Percentiles rank a stretch among this genome's conserved stretches.
phyloP scores from a whole-genome alignment of 2,329 filamentous ascomycete species.

The Xylaria arbuscula region DNA sequence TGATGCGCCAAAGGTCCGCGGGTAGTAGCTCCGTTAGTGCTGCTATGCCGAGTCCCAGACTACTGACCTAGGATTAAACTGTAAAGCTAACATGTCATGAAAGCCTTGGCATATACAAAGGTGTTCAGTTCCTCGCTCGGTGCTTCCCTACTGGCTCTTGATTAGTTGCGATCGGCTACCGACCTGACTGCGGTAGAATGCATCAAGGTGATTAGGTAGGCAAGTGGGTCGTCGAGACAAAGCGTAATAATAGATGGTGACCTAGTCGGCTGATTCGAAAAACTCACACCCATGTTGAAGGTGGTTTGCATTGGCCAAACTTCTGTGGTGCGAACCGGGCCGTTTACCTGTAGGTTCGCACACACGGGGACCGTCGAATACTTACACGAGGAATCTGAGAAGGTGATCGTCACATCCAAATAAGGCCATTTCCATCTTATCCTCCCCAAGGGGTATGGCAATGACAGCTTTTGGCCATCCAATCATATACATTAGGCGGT shows the following conservation, averaged over 20 bases:
- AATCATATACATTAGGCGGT: slow-evolving; percentile 1
- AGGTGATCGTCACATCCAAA: slow-evolving; percentile 11
- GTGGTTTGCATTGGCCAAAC: slow-evolving; percentile 20
- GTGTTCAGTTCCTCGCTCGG: slow-evolving; percentile 10
- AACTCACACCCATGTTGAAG: slow-evolving; percentile 13
- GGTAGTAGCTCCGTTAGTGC: slow-evolving; percentile 2
- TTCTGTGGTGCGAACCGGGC: slow-evolving; percentile 9
- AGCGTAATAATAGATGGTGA: slow-evolving; percentile 10
- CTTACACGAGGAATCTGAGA: slow-evolving; percentile 1
- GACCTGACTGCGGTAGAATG: slow-evolving; percentile 34
- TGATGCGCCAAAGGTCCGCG: slow-evolving; percentile 8
- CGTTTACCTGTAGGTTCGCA: slow-evolving; percentile 24
- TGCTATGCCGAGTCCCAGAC: slow-evolving; percentile 16
- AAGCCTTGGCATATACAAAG: slow-evolving; percentile 25
- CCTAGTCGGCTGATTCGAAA: slow-evolving; percentile 16
- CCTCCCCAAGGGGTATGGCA: neutral
- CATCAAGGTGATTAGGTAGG: slow-evolving; percentile 22
- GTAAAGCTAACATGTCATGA: slow-evolving; percentile 19
- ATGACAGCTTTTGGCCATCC: neutral
- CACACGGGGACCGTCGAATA: slow-evolving; percentile 10
- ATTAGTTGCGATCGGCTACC: slow-evolving; percentile 30
- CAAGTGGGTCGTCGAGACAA: slow-evolving; percentile 27
- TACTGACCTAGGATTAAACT: slow-evolving; percentile 1
- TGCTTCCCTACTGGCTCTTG: slow-evolving; percentile 1
- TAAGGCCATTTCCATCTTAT: neutral